Percentiles rank a stretch among this genome's conserved stretches.
Evolutionary conservation across 2,329 filamentous ascomycete species (phyloP).

Genomic region (Coniochaeta sp.): DNA sequence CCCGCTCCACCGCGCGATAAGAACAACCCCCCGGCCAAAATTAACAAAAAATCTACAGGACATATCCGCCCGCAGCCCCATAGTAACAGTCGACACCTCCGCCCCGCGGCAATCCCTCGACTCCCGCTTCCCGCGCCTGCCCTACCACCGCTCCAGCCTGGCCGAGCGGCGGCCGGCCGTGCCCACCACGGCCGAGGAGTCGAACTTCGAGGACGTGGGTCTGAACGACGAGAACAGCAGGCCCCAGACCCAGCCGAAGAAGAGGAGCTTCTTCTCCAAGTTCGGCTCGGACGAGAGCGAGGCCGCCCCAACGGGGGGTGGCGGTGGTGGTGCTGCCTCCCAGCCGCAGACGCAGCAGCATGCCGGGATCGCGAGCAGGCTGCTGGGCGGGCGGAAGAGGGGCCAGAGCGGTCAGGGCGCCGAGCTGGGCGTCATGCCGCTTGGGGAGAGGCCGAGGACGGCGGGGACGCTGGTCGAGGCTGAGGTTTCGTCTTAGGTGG

Average conservation of each 20-base stretch:
- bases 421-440: conserved; percentile 57
- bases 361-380: conserved; percentile 27
- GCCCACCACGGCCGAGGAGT: conserved; percentile 63
- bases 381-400: conserved; percentile 65
- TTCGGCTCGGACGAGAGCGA: conserved; percentile 56
- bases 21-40: conserved; percentile 2
- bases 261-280: conserved; percentile 71
- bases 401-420: conserved; percentile 63
- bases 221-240: conserved; percentile 60
- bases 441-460: conserved; percentile 8
- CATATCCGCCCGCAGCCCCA: conserved; percentile 78
- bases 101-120: conserved; percentile 75
- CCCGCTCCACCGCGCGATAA: not conserved
- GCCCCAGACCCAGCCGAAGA: conserved; percentile 46
- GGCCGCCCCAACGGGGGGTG: too few relatives aligned
- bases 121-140: conserved; percentile 56
- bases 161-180: conserved; percentile 44
- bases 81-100: conserved; percentile 49
- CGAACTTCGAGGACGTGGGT: conserved; percentile 79
- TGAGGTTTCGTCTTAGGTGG: not conserved
- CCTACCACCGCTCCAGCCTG: conserved; percentile 51
- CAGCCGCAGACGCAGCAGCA: conserved; percentile 11
- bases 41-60: conserved; percentile 49
- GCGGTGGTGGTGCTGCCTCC: too few relatives aligned
- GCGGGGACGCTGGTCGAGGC: conserved; percentile 8